Percentiles rank a stretch among this genome's conserved stretches.
Conservation (phyloP, 73 alveolate species). For the Paramecium sonneborni region DNA sequence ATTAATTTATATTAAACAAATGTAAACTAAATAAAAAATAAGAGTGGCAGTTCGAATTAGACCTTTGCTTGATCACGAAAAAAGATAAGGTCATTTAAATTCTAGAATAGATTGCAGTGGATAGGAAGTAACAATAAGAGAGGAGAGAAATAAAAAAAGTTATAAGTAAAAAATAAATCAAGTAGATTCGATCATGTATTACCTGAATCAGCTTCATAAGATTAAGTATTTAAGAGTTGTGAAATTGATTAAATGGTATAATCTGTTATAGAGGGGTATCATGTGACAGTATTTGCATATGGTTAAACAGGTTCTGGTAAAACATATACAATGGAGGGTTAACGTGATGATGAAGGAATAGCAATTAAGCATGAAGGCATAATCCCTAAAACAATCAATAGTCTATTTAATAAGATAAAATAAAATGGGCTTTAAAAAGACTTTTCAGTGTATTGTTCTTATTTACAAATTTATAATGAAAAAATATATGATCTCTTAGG, state of each 20-base stretch:
- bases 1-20: neutral
- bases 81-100: slow-evolving; percentile 58
- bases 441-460: slow-evolving; percentile 74
- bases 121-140: slow-evolving; percentile 67
- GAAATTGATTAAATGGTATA: slow-evolving; percentile 79
- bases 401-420: slow-evolving; percentile 63
- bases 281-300: slow-evolving; percentile 94
- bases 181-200: slow-evolving; percentile 77
- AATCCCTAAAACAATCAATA: slow-evolving; percentile 19
- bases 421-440: slow-evolving; percentile 40
- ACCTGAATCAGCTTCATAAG: slow-evolving; percentile 77
- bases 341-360: slow-evolving; percentile 58
- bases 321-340: slow-evolving; percentile 96
- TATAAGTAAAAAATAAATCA: slow-evolving; percentile 62
- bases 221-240: slow-evolving; percentile 76
- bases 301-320: slow-evolving; percentile 98
- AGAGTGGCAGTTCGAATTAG: slow-evolving; percentile 77
- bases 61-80: slow-evolving; percentile 71
- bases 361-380: slow-evolving; percentile 23
- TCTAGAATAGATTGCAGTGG: slow-evolving; percentile 71
- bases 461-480: slow-evolving; percentile 85
- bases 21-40: neutral
- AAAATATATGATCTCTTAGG: slow-evolving; percentile 86
- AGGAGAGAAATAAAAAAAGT: slow-evolving; percentile 67
- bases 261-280: slow-evolving; percentile 88